These are phyloP conservation scores for Plantago elongata DNA, from an alignment of 257 asterid genomes.

Conservation along the genomic window DNA sequence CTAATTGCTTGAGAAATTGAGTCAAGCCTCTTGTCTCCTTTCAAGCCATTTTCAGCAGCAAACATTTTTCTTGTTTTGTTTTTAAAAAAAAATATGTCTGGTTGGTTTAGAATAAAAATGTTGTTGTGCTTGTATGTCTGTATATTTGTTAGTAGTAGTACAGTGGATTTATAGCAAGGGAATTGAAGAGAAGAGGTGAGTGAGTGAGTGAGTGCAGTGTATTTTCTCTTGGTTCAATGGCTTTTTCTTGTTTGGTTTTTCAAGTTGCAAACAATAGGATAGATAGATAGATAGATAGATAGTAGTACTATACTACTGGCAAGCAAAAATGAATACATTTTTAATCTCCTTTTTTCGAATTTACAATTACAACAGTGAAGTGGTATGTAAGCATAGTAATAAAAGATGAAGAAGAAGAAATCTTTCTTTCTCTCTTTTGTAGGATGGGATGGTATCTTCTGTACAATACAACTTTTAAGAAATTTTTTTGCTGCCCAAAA, in stretches of 20 bases:
- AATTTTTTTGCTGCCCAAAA: constrained; percentile 17
- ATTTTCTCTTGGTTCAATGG: constrained; percentile 31
- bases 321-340: no score
- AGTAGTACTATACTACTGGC: no score
- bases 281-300: no score
- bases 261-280: constrained; percentile 30
- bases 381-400: no score
- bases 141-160: not conserved
- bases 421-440: constrained; percentile 19
- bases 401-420: constrained; percentile 24
- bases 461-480: constrained; percentile 14
- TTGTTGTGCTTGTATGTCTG: constrained; percentile 3
- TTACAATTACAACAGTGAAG: no score
- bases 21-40: constrained; percentile 65
- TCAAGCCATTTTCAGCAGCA: constrained; percentile 80
- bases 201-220: constrained; percentile 7
- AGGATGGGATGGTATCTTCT: not conserved
- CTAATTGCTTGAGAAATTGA: constrained; percentile 69
- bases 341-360: no score
- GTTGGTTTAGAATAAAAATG: no score
- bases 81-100: no score
- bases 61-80: constrained; percentile 37
- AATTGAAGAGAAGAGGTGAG: not conserved
- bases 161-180: constrained; percentile 19
- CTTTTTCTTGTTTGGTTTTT: constrained; percentile 15